A percentile compares a stretch with the other conserved stretches of the same genome.
These are phyloP conservation scores for Gossypium laxum DNA, from an alignment of 441 rosid species.

Conservation along the genomic window DNA sequence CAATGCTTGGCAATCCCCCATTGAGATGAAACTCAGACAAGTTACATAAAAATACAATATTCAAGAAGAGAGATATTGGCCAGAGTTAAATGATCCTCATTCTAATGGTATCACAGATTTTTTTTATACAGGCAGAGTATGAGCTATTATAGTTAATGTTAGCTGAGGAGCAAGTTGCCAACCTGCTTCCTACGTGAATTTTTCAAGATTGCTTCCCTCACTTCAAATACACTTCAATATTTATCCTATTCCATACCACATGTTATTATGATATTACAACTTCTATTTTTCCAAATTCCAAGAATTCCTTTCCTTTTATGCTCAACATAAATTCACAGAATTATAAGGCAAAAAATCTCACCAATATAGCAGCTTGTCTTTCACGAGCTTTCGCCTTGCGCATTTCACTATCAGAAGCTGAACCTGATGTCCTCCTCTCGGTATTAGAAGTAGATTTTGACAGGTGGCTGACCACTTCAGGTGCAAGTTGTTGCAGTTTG, in stretches of 20 bases:
- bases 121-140: neutral
- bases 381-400: conserved; percentile 89
- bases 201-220: neutral
- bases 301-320: neutral
- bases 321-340: neutral
- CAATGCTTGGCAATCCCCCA: neutral
- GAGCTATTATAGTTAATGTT: neutral
- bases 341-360: conserved; percentile 26
- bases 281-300: neutral
- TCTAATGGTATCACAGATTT: neutral
- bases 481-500: conserved; percentile 67
- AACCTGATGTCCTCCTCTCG: conserved; percentile 27
- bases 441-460: conserved; percentile 21
- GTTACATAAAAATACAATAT: neutral
- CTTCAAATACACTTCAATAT: neutral
- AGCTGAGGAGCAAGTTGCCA: neutral
- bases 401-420: conserved; percentile 54
- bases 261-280: neutral
- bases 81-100: neutral
- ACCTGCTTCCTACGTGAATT: neutral
- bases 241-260: neutral
- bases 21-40: neutral
- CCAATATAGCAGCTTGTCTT: conserved; percentile 92
- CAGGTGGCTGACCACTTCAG: conserved; percentile 55
- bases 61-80: neutral